A percentile compares a stretch with the other conserved stretches of the same genome.
These are phyloP conservation scores for Ophiognomonia clavigignenti-juglandacearum DNA, from an alignment of 2,329 filamentous ascomycete species.

Conservation along the genomic window DNA sequence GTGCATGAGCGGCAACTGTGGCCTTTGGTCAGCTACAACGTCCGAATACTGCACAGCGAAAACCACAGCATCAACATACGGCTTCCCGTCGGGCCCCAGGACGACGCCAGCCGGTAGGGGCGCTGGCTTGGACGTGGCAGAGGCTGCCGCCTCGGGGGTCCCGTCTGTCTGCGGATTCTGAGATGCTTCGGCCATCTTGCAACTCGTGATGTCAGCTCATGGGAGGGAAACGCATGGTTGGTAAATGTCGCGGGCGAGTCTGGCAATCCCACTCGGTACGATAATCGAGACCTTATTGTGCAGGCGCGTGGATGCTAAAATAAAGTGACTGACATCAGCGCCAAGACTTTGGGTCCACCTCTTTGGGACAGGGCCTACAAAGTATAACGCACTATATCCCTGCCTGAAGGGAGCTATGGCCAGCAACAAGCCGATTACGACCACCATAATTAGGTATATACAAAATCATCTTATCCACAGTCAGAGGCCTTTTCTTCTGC, in stretches of 20 bases:
- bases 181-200: conserved; percentile 33
- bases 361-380: too few species aligned
- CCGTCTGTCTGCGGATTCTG: conserved; percentile 24
- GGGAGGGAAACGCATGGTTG: too few species aligned
- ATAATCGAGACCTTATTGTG: neutral
- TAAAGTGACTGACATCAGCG: conserved; percentile 6
- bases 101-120: conserved; percentile 68
- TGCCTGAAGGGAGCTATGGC: too few species aligned
- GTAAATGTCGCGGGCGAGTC: too few species aligned
- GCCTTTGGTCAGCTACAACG: conserved; percentile 19
- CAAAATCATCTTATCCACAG: too few species aligned
- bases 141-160: conserved; percentile 21
- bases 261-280: too few species aligned
- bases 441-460: too few species aligned
- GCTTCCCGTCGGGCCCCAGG: conserved; percentile 76
- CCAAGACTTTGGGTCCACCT: neutral
- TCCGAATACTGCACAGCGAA: neutral
- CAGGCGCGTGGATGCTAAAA: neutral
- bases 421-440: too few species aligned
- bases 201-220: neutral
- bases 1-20: conserved; percentile 67
- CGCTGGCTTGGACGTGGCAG: conserved; percentile 39
- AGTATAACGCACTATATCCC: too few species aligned
- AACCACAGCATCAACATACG: conserved; percentile 60
- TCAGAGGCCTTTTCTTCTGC: too few species aligned